A percentile compares a stretch with the other conserved stretches of the same genome.
phyloP scores from a whole-genome alignment of 2,329 filamentous ascomycete genomes.

The Beauveria australis region DNA sequence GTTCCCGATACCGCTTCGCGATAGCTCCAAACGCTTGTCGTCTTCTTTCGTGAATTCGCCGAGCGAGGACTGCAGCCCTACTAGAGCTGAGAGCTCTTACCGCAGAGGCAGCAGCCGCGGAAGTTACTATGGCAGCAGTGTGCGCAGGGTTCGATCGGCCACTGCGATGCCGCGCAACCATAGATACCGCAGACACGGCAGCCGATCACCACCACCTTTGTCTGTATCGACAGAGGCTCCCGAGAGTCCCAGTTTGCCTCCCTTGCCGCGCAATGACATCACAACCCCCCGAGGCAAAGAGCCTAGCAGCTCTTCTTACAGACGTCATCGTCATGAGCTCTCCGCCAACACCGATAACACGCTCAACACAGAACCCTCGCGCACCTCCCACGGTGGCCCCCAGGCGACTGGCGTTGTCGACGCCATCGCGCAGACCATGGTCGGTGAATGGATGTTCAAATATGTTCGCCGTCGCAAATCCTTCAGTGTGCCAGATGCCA shows the following conservation, averaged over 20 bases:
- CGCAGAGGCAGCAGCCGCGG: slow-evolving; percentile 40
- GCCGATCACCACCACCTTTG: slow-evolving; percentile 56
- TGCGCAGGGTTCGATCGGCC: slow-evolving; percentile 80
- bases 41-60: slow-evolving; percentile 53
- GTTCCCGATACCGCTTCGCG: slow-evolving; percentile 83
- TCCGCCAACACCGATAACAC: slow-evolving; percentile 54
- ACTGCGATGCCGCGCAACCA: slow-evolving; percentile 56
- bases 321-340: slow-evolving; percentile 45
- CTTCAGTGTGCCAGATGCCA: slow-evolving; percentile 68
- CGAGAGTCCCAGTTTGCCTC: slow-evolving; percentile 64
- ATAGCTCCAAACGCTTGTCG: slow-evolving; percentile 64
- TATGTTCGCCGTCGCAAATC: slow-evolving; percentile 83
- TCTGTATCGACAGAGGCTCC: slow-evolving; percentile 59
- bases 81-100: slow-evolving; percentile 49
- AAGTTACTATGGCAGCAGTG: slow-evolving; percentile 51
- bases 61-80: slow-evolving; percentile 74
- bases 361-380: slow-evolving; percentile 28
- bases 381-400: slow-evolving; percentile 45
- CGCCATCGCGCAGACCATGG: slow-evolving; percentile 96
- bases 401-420: slow-evolving; percentile 80
- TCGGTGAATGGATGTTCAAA: slow-evolving; percentile 95
- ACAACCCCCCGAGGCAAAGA: slow-evolving; percentile 48
- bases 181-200: slow-evolving; percentile 40
- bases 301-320: slow-evolving; percentile 31
- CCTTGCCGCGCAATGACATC: slow-evolving; percentile 65